phyloP scores from a whole-genome alignment of 805 yeast species.

The Yamadazyma akitaensis region DNA sequence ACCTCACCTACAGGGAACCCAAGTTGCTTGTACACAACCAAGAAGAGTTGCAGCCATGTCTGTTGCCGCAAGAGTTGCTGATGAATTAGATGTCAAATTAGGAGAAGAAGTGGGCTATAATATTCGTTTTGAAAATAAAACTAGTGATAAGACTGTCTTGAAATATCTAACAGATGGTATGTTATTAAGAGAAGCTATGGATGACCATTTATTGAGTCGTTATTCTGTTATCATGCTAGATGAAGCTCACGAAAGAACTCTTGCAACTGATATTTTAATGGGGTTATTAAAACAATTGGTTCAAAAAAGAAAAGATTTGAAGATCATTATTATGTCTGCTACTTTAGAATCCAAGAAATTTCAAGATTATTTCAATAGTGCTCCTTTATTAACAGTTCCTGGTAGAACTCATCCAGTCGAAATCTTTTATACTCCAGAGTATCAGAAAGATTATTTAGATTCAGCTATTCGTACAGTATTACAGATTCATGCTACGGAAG shows the following conservation, averaged over 20 bases:
- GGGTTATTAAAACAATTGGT: constrained; percentile 86
- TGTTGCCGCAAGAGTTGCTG: constrained; percentile 95
- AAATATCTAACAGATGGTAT: constrained; percentile 99
- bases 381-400: constrained; percentile 94
- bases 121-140: constrained; percentile 89
- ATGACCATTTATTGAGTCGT: constrained; percentile 74
- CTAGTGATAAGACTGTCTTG: constrained; percentile 73
- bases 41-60: constrained; percentile 99
- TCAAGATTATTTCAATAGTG: constrained; percentile 82
- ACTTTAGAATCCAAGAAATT: constrained; percentile 96
- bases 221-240: constrained; percentile 91
- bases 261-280: constrained; percentile 95
- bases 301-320: constrained; percentile 77
- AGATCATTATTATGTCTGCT: constrained; percentile 95
- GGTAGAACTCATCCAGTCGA: constrained; percentile 98
- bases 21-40: constrained; percentile 95
- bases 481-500: constrained; percentile 96
- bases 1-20: constrained; percentile 80
- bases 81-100: constrained; percentile 89
- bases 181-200: constrained; percentile 96
- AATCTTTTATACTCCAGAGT: constrained; percentile 94
- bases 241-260: constrained; percentile 97
- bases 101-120: constrained; percentile 96
- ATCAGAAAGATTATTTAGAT: constrained; percentile 90
- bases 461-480: constrained; percentile 93